Evolutionary conservation across 495 filamentous ascomycete genomes (phyloP).

Genomic region (Letharia lupina): DNA sequence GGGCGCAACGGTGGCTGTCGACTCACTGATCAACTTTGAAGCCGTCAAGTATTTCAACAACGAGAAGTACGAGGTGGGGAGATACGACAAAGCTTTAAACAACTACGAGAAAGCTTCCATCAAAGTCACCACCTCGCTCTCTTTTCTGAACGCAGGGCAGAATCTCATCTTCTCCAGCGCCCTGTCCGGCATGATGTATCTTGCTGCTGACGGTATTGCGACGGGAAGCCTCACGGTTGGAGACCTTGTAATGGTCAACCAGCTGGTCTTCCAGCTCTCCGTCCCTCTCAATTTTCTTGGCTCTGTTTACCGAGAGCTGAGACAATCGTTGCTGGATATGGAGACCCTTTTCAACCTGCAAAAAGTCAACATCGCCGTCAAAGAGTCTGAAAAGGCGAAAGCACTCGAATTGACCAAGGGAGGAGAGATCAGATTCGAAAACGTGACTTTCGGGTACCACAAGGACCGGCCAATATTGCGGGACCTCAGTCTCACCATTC

Average conservation of each 20-base stretch:
- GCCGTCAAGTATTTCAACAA: slow-evolving; percentile 99
- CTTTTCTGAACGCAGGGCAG: slow-evolving; percentile 94
- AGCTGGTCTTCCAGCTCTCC: slow-evolving; percentile 95
- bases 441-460: slow-evolving; percentile 91
- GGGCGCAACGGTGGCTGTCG: slow-evolving; percentile 89
- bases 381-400: slow-evolving; percentile 64
- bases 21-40: slow-evolving; percentile 96
- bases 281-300: slow-evolving; percentile 95
- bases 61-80: slow-evolving; percentile 81
- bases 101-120: slow-evolving; percentile 90
- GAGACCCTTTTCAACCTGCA: slow-evolving; percentile 98
- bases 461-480: slow-evolving; percentile 78
- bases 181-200: slow-evolving; percentile 96
- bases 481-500: slow-evolving; percentile 79
- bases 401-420: slow-evolving; percentile 61
- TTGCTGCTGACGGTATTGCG: slow-evolving; percentile 82
- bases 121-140: slow-evolving; percentile 87
- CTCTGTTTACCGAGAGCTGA: slow-evolving; percentile 88
- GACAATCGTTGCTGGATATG: slow-evolving; percentile 94
- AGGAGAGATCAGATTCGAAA: slow-evolving; percentile 87
- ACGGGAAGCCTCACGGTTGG: slow-evolving; percentile 79
- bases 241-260: slow-evolving; percentile 96
- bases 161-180: slow-evolving; percentile 95
- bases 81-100: slow-evolving; percentile 81
- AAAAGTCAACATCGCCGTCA: slow-evolving; percentile 86